phyloP scores from a whole-genome alignment of 352 stramenopile species.

The Globisporangium ultimum region DNA sequence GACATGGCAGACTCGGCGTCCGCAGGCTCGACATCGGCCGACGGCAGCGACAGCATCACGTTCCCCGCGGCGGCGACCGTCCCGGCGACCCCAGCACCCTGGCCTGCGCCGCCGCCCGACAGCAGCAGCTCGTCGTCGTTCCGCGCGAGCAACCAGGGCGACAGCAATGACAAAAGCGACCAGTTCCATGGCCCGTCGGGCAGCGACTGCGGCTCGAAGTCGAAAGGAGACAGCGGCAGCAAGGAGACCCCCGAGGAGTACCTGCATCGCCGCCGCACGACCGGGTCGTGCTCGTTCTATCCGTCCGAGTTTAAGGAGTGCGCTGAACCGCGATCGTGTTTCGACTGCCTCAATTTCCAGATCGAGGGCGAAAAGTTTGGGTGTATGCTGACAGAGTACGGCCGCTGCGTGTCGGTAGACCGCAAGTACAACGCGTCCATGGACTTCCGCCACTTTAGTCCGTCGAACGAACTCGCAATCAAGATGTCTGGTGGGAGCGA shows the following conservation, averaged over 20 bases:
- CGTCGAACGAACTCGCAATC: constrained; percentile 5
- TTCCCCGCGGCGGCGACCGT: constrained; percentile 7
- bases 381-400: constrained; percentile 34
- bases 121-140: constrained; percentile 4
- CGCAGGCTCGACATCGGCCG: constrained; percentile 12
- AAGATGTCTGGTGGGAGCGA: not conserved
- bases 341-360: constrained; percentile 50
- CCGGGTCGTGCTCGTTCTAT: constrained; percentile 38
- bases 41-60: constrained; percentile 22
- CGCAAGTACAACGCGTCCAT: constrained; percentile 3
- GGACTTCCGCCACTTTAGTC: constrained; percentile 12
- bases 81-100: not conserved
- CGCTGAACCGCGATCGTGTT: constrained; percentile 39
- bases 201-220: constrained; percentile 7
- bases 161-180: not conserved
- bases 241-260: constrained; percentile 11
- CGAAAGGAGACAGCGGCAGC: constrained; percentile 7
- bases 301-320: constrained; percentile 33
- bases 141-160: not conserved
- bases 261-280: constrained; percentile 24
- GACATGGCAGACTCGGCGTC: constrained; percentile 21
- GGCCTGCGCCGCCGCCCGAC: not conserved
- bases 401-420: constrained; percentile 8
- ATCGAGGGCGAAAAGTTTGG: constrained; percentile 26
- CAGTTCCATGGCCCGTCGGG: not conserved